These are phyloP conservation scores for Apiospora marii DNA, from an alignment of 2,329 filamentous ascomycete species.

Conservation along the genomic window DNA sequence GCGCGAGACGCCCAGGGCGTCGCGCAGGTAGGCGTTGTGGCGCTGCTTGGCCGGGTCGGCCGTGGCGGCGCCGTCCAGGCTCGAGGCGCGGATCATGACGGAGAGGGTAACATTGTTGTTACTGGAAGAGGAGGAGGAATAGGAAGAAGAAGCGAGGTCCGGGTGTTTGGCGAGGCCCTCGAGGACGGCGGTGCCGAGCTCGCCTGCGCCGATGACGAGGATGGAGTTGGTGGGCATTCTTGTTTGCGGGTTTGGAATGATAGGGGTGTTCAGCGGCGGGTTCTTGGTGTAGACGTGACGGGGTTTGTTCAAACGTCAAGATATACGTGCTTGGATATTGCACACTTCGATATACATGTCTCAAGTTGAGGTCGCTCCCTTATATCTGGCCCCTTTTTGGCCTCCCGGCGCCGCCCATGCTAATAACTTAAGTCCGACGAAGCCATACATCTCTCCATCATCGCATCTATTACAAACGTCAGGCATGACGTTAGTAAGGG, in stretches of 20 bases:
- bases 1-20: conserved; percentile 44
- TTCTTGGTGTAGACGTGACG: too few relatives aligned
- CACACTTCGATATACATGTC: neutral
- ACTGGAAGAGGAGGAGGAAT: neutral
- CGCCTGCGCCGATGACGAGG: conserved; percentile 72
- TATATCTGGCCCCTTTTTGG: neutral
- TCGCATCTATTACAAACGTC: neutral
- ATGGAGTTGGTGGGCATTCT: conserved; percentile 41
- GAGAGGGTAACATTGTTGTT: conserved; percentile 51
- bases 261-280: too few relatives aligned
- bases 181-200: conserved; percentile 67
- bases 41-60: conserved; percentile 46
- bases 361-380: neutral
- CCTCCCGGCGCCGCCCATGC: neutral
- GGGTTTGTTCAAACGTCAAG: neutral
- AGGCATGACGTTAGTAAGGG: neutral
- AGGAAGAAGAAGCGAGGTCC: conserved; percentile 32
- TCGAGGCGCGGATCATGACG: conserved; percentile 61
- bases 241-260: neutral
- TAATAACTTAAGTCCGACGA: neutral
- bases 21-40: conserved; percentile 44
- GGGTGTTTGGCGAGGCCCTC: conserved; percentile 57
- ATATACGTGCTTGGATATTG: neutral
- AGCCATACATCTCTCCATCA: neutral
- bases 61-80: conserved; percentile 45